phyloP scores from a whole-genome alignment of 2,329 filamentous ascomycete species.

The Ophiostoma sp. region DNA sequence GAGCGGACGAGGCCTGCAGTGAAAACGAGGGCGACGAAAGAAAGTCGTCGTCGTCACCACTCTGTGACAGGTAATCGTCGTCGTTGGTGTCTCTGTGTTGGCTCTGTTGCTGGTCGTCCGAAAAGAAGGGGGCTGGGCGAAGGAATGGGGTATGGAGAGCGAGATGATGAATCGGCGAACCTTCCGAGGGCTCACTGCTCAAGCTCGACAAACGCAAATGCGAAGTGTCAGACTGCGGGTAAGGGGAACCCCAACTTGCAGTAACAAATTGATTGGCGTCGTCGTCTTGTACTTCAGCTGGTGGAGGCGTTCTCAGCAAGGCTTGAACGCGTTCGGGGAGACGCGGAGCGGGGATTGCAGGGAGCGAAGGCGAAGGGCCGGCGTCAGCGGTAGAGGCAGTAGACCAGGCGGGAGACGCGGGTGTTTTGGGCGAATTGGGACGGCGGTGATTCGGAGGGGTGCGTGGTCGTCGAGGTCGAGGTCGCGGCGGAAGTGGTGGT shows the following conservation, averaged over 20 bases:
- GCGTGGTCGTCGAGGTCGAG: slow-evolving; percentile 31
- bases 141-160: slow-evolving; percentile 59
- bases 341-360: slow-evolving; percentile 53
- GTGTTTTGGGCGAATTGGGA: slow-evolving; percentile 42
- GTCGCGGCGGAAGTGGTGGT: slow-evolving; percentile 26
- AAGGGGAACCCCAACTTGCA: slow-evolving; percentile 88
- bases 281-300: slow-evolving; percentile 29
- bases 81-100: slow-evolving; percentile 32
- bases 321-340: slow-evolving; percentile 52
- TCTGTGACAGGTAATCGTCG: slow-evolving; percentile 30
- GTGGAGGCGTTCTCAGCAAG: slow-evolving; percentile 51
- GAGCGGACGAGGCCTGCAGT: slow-evolving; percentile 30
- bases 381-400: slow-evolving; percentile 58
- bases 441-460: slow-evolving; percentile 42
- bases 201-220: slow-evolving; percentile 48
- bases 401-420: slow-evolving; percentile 51
- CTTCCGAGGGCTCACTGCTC: slow-evolving; percentile 56
- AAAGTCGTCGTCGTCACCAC: slow-evolving; percentile 21
- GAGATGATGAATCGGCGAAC: slow-evolving; percentile 56
- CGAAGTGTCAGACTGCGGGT: slow-evolving; percentile 58
- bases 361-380: slow-evolving; percentile 53
- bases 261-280: slow-evolving; percentile 53
- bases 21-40: slow-evolving; percentile 26
- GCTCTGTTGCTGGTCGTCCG: slow-evolving; percentile 36
- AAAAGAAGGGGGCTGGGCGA: slow-evolving; percentile 48